A percentile compares a stretch with the other conserved stretches of the same genome.
Conservation (phyloP, 2,329 filamentous ascomycete genomes). For the Colletotrichum aenigma region DNA sequence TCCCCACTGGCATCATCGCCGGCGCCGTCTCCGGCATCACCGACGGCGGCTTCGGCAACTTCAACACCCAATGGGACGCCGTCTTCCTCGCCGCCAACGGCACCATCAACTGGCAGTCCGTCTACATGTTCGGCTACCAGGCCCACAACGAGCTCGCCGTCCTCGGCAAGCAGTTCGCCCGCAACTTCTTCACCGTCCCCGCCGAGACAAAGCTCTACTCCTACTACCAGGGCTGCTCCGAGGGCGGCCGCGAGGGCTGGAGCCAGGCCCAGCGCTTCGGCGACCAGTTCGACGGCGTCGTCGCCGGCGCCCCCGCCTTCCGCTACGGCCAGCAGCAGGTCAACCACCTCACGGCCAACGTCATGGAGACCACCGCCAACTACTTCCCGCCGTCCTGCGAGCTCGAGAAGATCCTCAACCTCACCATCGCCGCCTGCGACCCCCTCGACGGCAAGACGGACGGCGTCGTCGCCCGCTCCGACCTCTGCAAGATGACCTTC, state of each 20-base stretch:
- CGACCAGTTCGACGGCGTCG: slow-evolving; percentile 49
- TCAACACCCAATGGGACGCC: slow-evolving; percentile 40
- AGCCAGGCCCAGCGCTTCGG: slow-evolving; percentile 56
- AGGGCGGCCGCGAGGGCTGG: slow-evolving; percentile 54
- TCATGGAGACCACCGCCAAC: slow-evolving; percentile 39
- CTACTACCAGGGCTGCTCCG: slow-evolving; percentile 60
- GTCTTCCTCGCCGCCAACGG: slow-evolving; percentile 39
- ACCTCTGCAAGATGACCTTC: slow-evolving; percentile 15
- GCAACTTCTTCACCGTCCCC: slow-evolving; percentile 47
- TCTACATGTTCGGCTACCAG: slow-evolving; percentile 10
- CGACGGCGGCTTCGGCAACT: slow-evolving; percentile 54
- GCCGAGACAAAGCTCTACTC: slow-evolving; percentile 40
- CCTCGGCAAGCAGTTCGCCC: slow-evolving; percentile 50
- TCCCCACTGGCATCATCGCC: slow-evolving; percentile 46
- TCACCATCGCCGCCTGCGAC: slow-evolving; percentile 59
- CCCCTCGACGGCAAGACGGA: slow-evolving; percentile 58
- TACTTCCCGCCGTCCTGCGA: slow-evolving; percentile 20
- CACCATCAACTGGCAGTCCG: slow-evolving; percentile 7
- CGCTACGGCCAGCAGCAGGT: slow-evolving; percentile 48
- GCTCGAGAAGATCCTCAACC: slow-evolving; percentile 51
- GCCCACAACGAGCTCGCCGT: background rate
- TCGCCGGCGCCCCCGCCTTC: slow-evolving; percentile 51
- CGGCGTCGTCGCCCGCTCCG: slow-evolving; percentile 32
- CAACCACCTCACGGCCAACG: slow-evolving; percentile 41
- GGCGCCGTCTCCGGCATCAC: slow-evolving; percentile 54